phyloP scores from a whole-genome alignment of 1,284 basidiomycete genomes.

The Puccinia coronata region DNA sequence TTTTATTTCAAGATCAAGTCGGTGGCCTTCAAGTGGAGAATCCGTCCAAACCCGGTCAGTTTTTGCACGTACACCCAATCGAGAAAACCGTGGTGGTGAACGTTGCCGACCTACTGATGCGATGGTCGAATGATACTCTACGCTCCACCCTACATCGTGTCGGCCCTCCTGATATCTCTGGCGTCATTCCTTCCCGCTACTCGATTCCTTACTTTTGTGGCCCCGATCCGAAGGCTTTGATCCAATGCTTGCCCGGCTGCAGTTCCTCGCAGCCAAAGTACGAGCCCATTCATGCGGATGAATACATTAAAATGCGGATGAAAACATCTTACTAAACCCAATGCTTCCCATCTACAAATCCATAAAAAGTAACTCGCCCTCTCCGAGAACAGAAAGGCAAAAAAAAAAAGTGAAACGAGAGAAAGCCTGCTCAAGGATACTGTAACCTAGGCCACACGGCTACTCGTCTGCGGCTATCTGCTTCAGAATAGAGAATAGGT shows the following conservation, averaged over 20 bases:
- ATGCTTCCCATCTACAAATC: neutral
- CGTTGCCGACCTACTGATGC: constrained; percentile 67
- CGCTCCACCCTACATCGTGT: constrained; percentile 68
- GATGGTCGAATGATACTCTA: constrained; percentile 68
- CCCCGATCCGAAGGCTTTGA: constrained; percentile 62
- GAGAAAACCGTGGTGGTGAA: constrained; percentile 66
- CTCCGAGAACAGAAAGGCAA: too few species aligned
- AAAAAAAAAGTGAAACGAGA: too few species aligned
- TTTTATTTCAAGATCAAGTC: constrained; percentile 66
- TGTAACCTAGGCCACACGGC: too few species aligned
- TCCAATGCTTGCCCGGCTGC: constrained; percentile 57
- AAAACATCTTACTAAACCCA: constrained; percentile 10
- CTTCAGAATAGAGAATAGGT: too few species aligned
- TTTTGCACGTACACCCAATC: constrained; percentile 64
- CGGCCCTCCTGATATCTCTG: constrained; percentile 61
- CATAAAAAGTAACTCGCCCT: neutral
- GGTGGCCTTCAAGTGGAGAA: constrained; percentile 69
- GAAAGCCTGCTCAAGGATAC: too few species aligned
- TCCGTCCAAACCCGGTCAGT: constrained; percentile 62
- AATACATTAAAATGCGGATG: constrained; percentile 31
- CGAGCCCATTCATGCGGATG: constrained; percentile 61
- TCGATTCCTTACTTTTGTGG: constrained; percentile 66
- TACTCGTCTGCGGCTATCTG: too few species aligned
- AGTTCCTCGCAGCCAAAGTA: constrained; percentile 58
- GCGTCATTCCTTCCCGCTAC: constrained; percentile 63